Percentiles rank a stretch among this genome's conserved stretches.
These are phyloP conservation scores for Blastobotrys peoriensis DNA, from an alignment of 805 yeast species.

Conservation along the genomic window DNA sequence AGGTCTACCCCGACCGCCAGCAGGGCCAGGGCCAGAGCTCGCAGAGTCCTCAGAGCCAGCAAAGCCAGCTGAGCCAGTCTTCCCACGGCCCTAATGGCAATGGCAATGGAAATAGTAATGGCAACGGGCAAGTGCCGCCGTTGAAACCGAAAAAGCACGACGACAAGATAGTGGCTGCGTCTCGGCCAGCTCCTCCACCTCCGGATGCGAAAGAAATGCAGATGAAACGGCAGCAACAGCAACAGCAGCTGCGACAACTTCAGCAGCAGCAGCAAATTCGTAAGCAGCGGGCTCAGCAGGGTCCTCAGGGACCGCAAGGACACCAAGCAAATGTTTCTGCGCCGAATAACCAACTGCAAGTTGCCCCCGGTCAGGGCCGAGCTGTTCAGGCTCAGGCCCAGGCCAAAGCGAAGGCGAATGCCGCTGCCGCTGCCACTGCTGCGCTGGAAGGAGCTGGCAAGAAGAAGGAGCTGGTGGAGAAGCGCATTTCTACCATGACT, in stretches of 20 bases:
- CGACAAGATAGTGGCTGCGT: too few relatives aligned
- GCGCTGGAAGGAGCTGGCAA: constrained; percentile 19
- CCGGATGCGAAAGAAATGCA: neutral
- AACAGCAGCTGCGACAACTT: neutral
- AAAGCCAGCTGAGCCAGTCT: too few relatives aligned
- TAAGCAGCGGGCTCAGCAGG: constrained; percentile 1
- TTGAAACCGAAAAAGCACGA: too few relatives aligned
- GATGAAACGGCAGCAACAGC: constrained; percentile 9
- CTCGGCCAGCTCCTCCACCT: constrained; percentile 7
- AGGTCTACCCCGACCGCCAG: too few relatives aligned
- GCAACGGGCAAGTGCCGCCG: too few relatives aligned
- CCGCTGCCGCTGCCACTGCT: constrained; percentile 27
- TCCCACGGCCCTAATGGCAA: too few relatives aligned
- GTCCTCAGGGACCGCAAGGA: neutral
- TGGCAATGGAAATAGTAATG: too few relatives aligned
- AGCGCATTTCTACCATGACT: constrained; percentile 58
- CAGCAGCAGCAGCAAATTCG: constrained; percentile 8
- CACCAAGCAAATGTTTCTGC: too few relatives aligned
- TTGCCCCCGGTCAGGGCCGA: constrained; percentile 2
- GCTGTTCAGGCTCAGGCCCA: neutral
- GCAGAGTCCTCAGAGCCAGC: too few relatives aligned
- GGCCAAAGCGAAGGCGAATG: constrained; percentile 38
- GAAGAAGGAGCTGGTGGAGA: constrained; percentile 43
- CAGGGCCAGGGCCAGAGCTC: too few relatives aligned
- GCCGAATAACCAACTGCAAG: neutral